Evolutionary conservation across 1,284 basidiomycete genomes (phyloP).

Genomic region (Sanghuangporus sanghuang): DNA sequence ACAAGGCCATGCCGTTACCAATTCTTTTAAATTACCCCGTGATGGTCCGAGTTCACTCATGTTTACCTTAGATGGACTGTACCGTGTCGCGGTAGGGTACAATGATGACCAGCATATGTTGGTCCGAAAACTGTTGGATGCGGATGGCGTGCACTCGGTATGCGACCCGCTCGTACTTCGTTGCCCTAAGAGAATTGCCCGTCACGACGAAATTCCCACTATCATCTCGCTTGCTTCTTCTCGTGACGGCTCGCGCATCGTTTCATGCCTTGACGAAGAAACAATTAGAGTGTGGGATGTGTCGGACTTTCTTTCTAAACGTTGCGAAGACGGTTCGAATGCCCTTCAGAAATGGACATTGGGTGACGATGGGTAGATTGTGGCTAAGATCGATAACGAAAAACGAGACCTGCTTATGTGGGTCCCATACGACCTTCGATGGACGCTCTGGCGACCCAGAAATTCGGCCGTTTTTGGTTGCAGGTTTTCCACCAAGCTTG

Average conservation of each 20-base stretch:
- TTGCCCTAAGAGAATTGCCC: too few relatives aligned
- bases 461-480: not conserved
- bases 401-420: not conserved
- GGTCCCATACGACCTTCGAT: not conserved
- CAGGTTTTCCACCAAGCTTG: not conserved
- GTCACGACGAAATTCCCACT: too few relatives aligned
- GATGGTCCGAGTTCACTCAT: not conserved
- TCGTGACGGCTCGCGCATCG: not conserved
- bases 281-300: conserved; percentile 18
- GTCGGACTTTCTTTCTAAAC: not conserved
- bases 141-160: not conserved
- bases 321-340: not conserved
- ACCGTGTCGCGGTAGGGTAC: not conserved
- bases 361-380: conserved; percentile 1
- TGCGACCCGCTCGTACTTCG: too few relatives aligned
- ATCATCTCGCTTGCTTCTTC: too few relatives aligned
- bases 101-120: not conserved
- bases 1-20: not conserved
- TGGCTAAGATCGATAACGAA: not conserved
- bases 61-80: too few relatives aligned
- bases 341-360: not conserved
- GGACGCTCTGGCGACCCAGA: not conserved
- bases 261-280: not conserved
- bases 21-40: not conserved
- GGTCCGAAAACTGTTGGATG: not conserved